Base-by-base conservation (phyloP, 1,284 basidiomycete genomes). In the Ceratobasidium sp. region DNA sequence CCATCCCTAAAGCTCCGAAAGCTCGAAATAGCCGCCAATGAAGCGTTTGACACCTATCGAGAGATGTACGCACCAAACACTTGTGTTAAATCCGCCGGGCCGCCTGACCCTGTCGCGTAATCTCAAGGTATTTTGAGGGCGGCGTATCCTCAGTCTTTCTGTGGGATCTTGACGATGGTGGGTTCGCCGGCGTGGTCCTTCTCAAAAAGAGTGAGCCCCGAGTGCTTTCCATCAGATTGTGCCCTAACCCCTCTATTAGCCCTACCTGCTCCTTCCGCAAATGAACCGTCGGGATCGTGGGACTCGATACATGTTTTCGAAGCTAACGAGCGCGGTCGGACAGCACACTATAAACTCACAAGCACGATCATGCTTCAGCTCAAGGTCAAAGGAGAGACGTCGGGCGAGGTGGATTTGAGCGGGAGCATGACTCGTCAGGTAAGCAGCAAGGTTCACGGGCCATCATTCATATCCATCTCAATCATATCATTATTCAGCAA, bases 281-380 rank as follows among this genome's bases (percentile, higher is more conserved):
- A 27, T 71, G 73, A 52, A 68, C 74, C 78, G 10, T 73, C 77
- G 22, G 93, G 94, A 42, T 89, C 92, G 47, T 99, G 97, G 97
- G 96, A 99, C 78, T 97, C 95, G 3, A 93, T 99, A 71, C 97
- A 99, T 78, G 96, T 99, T 50, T 98, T 99, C 75, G 97, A 99
- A 78, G 88, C 92, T 2, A 85, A 86, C 31, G 95, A 98, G 78
- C 87, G 94, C 54, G 94, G 94, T 6, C 85, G 95, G 52, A 89
- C 91, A 74, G 94, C 96, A 2, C 93, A 93, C 76, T 99, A 99
- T 83, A 98, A 98, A 81, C 84, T 99, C 70, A 99, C 96, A 0
- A 95, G 93, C 43, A 99, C 97, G 1, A 87, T 99, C 72, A 98
- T 99, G 93, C 87, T 99, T n/a, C 91, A 95, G 72, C 86, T 58